Evolutionary conservation across 1,284 basidiomycete genomes (phyloP).

Genomic region (Leccinum holopus): DNA sequence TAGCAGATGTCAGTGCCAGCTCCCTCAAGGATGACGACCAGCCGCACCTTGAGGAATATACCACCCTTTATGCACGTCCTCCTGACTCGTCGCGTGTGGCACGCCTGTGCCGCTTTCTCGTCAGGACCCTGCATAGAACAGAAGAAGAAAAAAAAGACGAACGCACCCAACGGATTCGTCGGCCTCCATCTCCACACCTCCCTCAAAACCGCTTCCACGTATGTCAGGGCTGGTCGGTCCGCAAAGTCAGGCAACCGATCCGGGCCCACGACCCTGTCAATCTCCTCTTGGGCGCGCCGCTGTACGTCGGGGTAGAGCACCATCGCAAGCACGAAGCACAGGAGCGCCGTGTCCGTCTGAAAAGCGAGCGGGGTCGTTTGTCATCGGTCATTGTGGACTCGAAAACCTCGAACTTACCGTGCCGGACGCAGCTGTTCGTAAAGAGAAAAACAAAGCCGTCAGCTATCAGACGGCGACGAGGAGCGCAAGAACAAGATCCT

Average conservation of each 20-base stretch:
- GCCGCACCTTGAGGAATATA: no score
- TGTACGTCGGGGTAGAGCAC: conserved; percentile 8
- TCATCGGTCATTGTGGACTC: neutral
- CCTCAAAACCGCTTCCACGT: conserved; percentile 9
- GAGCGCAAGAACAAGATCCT: neutral
- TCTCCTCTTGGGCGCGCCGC: conserved; percentile 11
- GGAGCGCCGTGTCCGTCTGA: neutral
- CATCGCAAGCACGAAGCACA: conserved; percentile 11
- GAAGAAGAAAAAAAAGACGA: no score
- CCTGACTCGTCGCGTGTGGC: conserved; percentile 4
- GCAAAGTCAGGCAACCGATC: conserved; percentile 9
- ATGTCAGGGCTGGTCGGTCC: conserved; percentile 7
- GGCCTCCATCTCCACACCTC: conserved; percentile 14
- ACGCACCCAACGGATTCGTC: conserved; percentile 2
- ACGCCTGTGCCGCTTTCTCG: neutral
- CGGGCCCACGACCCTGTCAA: conserved; percentile 6
- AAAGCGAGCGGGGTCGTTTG: neutral
- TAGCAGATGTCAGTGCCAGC: no score
- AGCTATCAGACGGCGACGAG: neutral
- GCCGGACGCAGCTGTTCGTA: neutral
- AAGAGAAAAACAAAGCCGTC: neutral
- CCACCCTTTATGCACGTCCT: no score
- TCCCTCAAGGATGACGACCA: no score
- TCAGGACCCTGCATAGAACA: neutral
- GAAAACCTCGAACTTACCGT: neutral